phyloP scores from a whole-genome alignment of 495 filamentous ascomycete genomes.

The Trypethelium eluteriae region DNA sequence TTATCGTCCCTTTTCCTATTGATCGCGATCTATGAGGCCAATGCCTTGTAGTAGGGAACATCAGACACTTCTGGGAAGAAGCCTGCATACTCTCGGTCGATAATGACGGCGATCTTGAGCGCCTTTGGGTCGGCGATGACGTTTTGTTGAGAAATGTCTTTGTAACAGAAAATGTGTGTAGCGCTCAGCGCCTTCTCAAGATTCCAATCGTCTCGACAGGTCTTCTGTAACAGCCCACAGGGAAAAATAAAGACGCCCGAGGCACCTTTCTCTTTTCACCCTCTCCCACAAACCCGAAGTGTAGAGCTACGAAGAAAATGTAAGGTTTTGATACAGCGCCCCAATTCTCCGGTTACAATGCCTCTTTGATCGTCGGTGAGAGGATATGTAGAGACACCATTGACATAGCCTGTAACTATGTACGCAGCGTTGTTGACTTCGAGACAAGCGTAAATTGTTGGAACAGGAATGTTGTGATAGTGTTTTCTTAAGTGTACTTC shows the following conservation, averaged over 20 bases:
- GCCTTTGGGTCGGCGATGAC: constrained; percentile 32
- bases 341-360: constrained; percentile 18
- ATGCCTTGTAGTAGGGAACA: constrained; percentile 22
- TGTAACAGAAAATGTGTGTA: constrained; percentile 35
- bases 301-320: constrained; percentile 7
- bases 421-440: not conserved
- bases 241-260: constrained; percentile 17
- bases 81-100: constrained; percentile 38
- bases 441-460: not conserved
- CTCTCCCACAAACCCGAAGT: not conserved
- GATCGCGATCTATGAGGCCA: constrained; percentile 14
- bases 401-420: constrained; percentile 1
- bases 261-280: not conserved
- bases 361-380: constrained; percentile 14
- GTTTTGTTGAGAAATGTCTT: constrained; percentile 33
- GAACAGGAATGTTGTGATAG: not conserved
- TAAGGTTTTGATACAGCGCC: constrained; percentile 16
- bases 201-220: not conserved
- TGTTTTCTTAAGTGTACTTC: not conserved
- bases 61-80: constrained; percentile 32
- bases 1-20: constrained; percentile 11
- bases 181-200: not conserved
- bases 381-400: not conserved
- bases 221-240: constrained; percentile 12
- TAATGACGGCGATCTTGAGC: constrained; percentile 32